Base-by-base conservation (phyloP, 2,329 filamentous ascomycete species). In the Metarhizium robertsii region DNA sequence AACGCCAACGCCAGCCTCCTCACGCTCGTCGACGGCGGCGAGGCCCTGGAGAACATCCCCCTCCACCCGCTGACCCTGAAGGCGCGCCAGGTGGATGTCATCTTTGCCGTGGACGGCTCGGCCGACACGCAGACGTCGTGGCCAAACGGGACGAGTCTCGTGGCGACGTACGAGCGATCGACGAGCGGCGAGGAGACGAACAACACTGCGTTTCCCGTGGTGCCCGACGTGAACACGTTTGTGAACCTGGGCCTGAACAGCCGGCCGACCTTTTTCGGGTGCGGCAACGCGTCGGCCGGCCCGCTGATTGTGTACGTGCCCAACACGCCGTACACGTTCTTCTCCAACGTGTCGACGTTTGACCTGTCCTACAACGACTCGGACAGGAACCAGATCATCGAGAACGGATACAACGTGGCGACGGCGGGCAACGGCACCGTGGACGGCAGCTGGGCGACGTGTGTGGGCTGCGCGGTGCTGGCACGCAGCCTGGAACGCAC, bases 281-380 rank as follows among this genome's bases (percentile, higher is more conserved):
- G 89, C 71, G 73, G 90, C 66, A 59, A 59, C 49, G 50, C 54
- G 14, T 50, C 67, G 0, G 71, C 77, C 25, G 42, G 20, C 0
- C 88, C 89, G 0, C 69, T 95, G 1, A 74, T 95, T 52, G 86
- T 95, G 56, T 96, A 96, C 73, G 65, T 96, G 13, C 88, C 91
- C 56, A 95, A 94, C 67, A 74, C 84, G 4, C 90, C 89, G 0
- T 95, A 92, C 70, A 80, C 83, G 16, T 79, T 78, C 62, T 70
- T 76, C 59, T 86, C 83, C 67, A 96, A 96, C 72, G 76, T 85
- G 2, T 86, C 85, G 1, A 95, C 90, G 20, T 90, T 86, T 66
- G 75, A 83, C 56, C 73, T 83, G 5, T 69, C 71, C 13, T 92
- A 90, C 75, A 76, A 77, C 16, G 72, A 81, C 63, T 70, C 64